Evolutionary conservation across 2,329 filamentous ascomycete genomes (phyloP), one percentile per base, ranked within the genome.

Genomic region (Hymenoscyphus repandus): DNA sequence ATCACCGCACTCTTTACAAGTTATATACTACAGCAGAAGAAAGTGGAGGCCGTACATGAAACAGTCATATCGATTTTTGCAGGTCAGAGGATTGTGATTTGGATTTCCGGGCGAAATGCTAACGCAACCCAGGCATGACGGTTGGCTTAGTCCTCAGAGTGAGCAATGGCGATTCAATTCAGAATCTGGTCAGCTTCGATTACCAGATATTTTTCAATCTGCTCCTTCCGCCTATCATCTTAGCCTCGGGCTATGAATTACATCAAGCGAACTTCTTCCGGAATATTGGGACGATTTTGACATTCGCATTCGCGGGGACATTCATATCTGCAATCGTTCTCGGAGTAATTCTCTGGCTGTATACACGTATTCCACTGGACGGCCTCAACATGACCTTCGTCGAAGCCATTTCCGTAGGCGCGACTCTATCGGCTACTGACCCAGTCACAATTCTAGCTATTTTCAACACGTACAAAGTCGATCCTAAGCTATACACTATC

Each of bases 161-260:
- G 56, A 88, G 83, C 39, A 85, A 86, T 47, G 85, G 86, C 58
- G 85, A 89, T 56, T 89, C 86, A 56, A 90, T 99, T 62, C 86
- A 91, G 68, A 88, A 88, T 66, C 84, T 89, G 58, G 90, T 99
- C 65, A 95, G 86, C 70, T 99, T 99, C 76, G 88, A 97, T 74
- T 96, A 96, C 69, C 91, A 97, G 67, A 96, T 97, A 76, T 99
- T 99, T 77, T 99, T 99, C 78, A 99, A 99, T 70, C 81, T 99
- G 41, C 82, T 99, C 11, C 86, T 99, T n/a, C 93, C 93, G 34
- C 93, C 93, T 50, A 99, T 99, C 67, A 99, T 99, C 67, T 79
- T 99, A 27, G 92, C 91, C 13, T 96, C 92, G 13, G 93, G 93
- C 49, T 99, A 97, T 72, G 93, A 99, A 71, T 72, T 99, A 54